Conservation (phyloP, 2,329 filamentous ascomycete genomes). For the Colletotrichum endophyticum region DNA sequence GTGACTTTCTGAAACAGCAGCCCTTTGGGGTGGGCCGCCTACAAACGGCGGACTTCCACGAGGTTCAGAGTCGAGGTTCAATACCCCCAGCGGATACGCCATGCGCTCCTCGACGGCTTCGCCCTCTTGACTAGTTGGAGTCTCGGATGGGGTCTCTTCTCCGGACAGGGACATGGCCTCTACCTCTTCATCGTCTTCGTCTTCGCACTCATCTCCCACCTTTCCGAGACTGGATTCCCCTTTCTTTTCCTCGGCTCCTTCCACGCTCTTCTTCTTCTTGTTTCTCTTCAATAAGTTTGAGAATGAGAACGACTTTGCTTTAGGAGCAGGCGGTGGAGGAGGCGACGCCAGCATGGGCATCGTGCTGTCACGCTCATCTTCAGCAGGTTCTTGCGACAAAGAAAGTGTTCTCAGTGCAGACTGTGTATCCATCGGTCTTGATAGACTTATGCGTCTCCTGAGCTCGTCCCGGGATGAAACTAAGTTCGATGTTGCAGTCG, state of each 20-base stretch:
- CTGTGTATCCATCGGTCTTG: background rate
- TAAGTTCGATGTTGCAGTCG: background rate
- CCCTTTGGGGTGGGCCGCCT: fast-evolving
- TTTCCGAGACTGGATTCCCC: background rate
- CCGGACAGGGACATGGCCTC: fast-evolving
- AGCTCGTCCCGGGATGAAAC: background rate
- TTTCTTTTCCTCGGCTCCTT: background rate
- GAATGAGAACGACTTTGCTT: background rate
- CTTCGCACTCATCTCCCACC: background rate
- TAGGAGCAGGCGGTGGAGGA: background rate
- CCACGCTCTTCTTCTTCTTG: background rate
- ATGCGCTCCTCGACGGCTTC: background rate
- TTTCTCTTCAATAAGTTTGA: background rate
- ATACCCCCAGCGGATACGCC: background rate
- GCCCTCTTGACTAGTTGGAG: fast-evolving
- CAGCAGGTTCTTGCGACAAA: background rate
- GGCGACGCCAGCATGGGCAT: background rate
- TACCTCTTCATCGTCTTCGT: background rate
- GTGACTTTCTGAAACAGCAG: background rate
- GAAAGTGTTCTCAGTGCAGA: background rate
- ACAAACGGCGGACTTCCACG: background rate
- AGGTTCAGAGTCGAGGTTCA: background rate
- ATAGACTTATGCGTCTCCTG: fast-evolving
- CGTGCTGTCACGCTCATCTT: background rate
- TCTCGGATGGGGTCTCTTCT: fast-evolving